Base-by-base conservation (phyloP, 805 yeast genomes). In the Saturnispora hagleri region DNA sequence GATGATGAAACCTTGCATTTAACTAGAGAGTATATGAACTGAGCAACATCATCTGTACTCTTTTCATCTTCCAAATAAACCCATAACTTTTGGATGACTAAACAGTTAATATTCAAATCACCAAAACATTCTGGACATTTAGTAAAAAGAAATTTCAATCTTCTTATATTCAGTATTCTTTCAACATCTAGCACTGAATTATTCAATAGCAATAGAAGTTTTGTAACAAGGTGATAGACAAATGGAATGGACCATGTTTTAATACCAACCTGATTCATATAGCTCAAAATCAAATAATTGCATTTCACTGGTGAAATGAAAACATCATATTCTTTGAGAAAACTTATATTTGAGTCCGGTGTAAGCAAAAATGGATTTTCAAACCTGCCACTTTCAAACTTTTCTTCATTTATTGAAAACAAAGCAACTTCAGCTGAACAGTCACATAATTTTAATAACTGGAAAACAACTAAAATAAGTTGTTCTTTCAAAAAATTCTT, bases 371-470 rank as follows among this genome's bases (percentile, higher is more conserved):
- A 48, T 6, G 52, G 46, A 9, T 31, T 12, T 4, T 18, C n/a
- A 8, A 20, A 24, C 9, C 26, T 15, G 8, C 13, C 17, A 17
- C 20, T 20, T 6, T 27, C 12, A 6, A 31, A 26, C 2, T 24
- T 26, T 13, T 26, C 28, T 5, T 38, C 20, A 27, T 35, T 34
- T 17, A 38, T 22, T 5, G 33, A 26, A 17, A 41, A 17, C 13
- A 60, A 20, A 13, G 27, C 35, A 4, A 4, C 3, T 34, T 55
- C 60, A 12, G 53, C 46, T 12, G 59, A 51, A 18, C 72, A 62
- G 53, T 79, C 80, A 15, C 73, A 68, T 22, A 69, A 57, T 22
- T 62, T 60, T 4, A 80, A 46, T 20, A 75, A 57, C 38, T 73
- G 72, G 35, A 60, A 58, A 0, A 73, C 60, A 4, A 72, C 68